A percentile compares a stretch with the other conserved stretches of the same genome.
Conservation (phyloP, 164 flowering plant species). For the Sedum album region DNA sequence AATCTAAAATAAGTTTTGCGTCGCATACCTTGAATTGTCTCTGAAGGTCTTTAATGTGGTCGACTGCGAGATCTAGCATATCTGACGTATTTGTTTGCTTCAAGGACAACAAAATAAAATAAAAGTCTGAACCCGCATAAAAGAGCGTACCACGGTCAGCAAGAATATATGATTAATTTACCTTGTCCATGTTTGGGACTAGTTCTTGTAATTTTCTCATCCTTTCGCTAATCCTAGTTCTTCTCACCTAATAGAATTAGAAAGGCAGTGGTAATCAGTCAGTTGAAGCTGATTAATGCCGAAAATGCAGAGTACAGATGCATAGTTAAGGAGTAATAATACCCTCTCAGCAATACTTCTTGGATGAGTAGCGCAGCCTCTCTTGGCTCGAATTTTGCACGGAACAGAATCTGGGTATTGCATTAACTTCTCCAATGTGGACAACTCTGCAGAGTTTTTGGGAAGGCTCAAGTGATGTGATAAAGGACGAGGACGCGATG, state of each 20-base stretch:
- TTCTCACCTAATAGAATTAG: conserved; percentile 45
- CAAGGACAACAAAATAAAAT: conserved; percentile 9
- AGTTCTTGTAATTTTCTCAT: conserved; percentile 69
- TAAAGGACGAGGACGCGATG: conserved; percentile 21
- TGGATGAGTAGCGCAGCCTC: conserved; percentile 85
- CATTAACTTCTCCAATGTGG: conserved; percentile 40
- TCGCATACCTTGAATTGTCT: conserved; percentile 37
- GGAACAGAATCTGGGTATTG: conserved; percentile 59
- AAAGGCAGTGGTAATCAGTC: neutral
- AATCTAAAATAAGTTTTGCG: neutral
- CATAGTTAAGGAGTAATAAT: neutral
- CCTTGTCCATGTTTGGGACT: conserved; percentile 81
- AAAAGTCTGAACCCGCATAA: neutral
- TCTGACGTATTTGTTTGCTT: conserved; percentile 70
- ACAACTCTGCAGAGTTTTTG: conserved; percentile 35
- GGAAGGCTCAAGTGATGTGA: conserved; percentile 54
- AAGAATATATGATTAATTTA: conserved; percentile 9
- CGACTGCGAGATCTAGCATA: conserved; percentile 61
- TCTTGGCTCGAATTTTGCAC: conserved; percentile 61
- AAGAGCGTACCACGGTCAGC: neutral
- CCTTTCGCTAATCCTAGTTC: conserved; percentile 61
- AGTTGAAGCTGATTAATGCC: neutral
- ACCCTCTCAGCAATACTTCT: conserved; percentile 82
- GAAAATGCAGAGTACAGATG: neutral
- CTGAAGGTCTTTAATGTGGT: conserved; percentile 57